Evolutionary conservation across 2,329 filamentous ascomycete species (phyloP), one percentile per base, ranked within the genome.

Genomic region (Exophiala calicioides): DNA sequence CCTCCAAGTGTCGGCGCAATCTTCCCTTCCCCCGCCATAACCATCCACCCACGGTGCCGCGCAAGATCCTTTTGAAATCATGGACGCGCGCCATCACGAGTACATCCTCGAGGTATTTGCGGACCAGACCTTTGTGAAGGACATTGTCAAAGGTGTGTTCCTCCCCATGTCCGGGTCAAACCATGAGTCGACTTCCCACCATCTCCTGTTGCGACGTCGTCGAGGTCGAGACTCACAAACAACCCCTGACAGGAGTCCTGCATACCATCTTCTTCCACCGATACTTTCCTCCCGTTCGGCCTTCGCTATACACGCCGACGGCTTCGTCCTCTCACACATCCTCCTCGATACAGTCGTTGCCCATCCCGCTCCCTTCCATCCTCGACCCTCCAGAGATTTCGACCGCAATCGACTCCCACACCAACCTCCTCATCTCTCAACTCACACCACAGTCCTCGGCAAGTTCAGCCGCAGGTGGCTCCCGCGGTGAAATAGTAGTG

Each of bases 201-300:
- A n/a, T n/a, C n/a, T n/a, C n/a, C n/a, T n/a, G n/a, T n/a, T n/a
- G n/a, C n/a, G n/a, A n/a, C n/a, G n/a, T n/a, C n/a, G n/a, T n/a
- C n/a, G n/a, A n/a, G n/a, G 24, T 27, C 24, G 24, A 27, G 7
- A 12, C 7, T 27, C 24, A 27, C 7, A 12, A 27, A 27, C 24
- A n/a, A n/a, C n/a, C n/a, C n/a, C n/a, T n/a, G n/a, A 30, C 61
- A 95, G 91, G 87, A 55, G 87, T 96, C 66, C 80, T 97, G 38
- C 90, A 96, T 68, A 94, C 90, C 39, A 96, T 97, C 68, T 98
- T 97, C 81, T 97, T 97, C 79, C 90, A 96, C 74, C 86, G 93
- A 63, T 95, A 91, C 80, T 96, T 97, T 76, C 89, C 89, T 47
- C 84, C 88, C 48, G 80, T 96, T 59, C 76, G 81, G 31, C 91